Evolutionary conservation across 1,284 basidiomycete genomes (phyloP).

Genomic region (Ganoderma boninense): DNA sequence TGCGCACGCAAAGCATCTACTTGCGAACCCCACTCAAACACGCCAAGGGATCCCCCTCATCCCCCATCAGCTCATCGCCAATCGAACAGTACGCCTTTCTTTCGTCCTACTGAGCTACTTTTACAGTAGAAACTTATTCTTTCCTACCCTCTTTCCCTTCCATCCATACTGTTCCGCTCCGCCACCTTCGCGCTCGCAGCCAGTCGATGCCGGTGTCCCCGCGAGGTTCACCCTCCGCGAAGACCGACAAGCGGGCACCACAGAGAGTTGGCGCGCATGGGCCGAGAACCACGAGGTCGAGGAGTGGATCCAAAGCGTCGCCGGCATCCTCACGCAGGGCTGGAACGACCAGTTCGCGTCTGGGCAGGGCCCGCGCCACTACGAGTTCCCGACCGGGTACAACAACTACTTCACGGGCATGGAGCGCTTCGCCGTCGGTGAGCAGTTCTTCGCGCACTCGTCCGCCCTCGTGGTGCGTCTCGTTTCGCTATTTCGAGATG

Average conservation of each 20-base stretch:
- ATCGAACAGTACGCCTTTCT: slow-evolving; percentile 62
- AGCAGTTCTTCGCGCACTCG: slow-evolving; percentile 86
- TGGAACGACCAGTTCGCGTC: slow-evolving; percentile 88
- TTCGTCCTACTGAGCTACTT: background rate
- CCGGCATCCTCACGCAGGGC: slow-evolving; percentile 83
- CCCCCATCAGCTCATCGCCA: slow-evolving; percentile 90
- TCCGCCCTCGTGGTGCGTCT: slow-evolving; percentile 75
- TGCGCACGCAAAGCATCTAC: slow-evolving; percentile 73
- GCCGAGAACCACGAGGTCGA: slow-evolving; percentile 90
- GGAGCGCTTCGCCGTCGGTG: slow-evolving; percentile 87
- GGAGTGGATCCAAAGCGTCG: slow-evolving; percentile 92
- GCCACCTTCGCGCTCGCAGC: slow-evolving; percentile 48
- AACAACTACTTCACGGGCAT: slow-evolving; percentile 81
- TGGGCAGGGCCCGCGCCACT: slow-evolving; percentile 67
- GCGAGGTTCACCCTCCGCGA: slow-evolving; percentile 78
- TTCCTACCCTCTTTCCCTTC: background rate
- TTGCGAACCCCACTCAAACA: slow-evolving; percentile 54
- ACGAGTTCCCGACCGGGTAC: slow-evolving; percentile 98
- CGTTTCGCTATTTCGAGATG: slow-evolving; percentile 20
- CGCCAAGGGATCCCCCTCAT: slow-evolving; percentile 70
- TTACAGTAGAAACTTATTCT: background rate
- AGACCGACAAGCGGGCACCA: slow-evolving; percentile 78
- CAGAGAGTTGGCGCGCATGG: slow-evolving; percentile 84
- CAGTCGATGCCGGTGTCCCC: slow-evolving; percentile 64
- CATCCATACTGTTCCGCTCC: background rate